phyloP scores from a whole-genome alignment of 345 rosid genomes.

The Laguncularia racemosa region DNA sequence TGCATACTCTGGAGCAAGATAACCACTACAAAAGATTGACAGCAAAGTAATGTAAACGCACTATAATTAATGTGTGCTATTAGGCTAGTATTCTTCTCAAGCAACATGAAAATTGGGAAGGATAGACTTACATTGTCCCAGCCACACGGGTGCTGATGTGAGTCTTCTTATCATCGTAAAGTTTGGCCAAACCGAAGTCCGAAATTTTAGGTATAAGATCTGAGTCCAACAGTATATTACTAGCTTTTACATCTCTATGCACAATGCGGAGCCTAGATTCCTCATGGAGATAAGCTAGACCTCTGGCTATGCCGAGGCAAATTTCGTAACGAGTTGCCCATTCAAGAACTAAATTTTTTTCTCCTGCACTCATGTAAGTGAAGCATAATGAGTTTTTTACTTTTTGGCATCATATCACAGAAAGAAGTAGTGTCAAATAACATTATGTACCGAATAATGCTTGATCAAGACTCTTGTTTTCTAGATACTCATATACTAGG shows the following conservation, averaged over 20 bases:
- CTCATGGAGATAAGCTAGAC: conserved; percentile 54
- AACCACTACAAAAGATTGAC: conserved; percentile 28
- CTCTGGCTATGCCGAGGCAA: conserved; percentile 51
- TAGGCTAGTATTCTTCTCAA: no score
- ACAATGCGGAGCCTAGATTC: conserved; percentile 51
- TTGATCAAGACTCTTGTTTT: conserved; percentile 67
- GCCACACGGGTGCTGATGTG: conserved; percentile 56
- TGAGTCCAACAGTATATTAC: conserved; percentile 44
- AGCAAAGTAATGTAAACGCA: no score
- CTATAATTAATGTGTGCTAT: no score
- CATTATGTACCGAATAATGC: conserved; percentile 42
- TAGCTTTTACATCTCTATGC: conserved; percentile 52
- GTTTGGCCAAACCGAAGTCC: conserved; percentile 58
- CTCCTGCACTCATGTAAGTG: conserved; percentile 20
- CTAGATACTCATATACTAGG: conserved; percentile 65
- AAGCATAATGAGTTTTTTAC: background rate
- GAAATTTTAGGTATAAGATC: conserved; percentile 47
- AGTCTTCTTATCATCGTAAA: conserved; percentile 46
- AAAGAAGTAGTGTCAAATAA: background rate
- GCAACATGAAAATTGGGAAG: no score
- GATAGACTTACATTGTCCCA: conserved; percentile 40
- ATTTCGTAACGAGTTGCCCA: conserved; percentile 37
- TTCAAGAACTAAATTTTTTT: conserved; percentile 24
- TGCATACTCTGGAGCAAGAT: conserved; percentile 71
- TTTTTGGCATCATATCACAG: no score